Percentiles rank a stretch among this genome's conserved stretches.
Evolutionary conservation across 257 asterid genomes (phyloP).

Genomic region (Apocynum venetum): DNA sequence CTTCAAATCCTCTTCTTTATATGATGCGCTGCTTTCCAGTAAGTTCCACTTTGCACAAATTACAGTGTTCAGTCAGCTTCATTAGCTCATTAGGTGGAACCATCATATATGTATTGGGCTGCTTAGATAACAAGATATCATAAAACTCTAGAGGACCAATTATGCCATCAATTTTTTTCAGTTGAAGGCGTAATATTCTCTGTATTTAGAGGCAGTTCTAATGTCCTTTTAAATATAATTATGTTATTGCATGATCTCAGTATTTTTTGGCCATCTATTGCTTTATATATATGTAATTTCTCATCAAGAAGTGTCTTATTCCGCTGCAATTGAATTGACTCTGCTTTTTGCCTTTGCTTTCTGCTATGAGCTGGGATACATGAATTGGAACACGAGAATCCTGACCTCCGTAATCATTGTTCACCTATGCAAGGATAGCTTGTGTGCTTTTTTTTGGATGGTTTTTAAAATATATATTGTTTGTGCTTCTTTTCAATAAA

Average conservation of each 20-base stretch:
- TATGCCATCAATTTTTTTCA: background rate
- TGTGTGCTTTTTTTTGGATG: background rate
- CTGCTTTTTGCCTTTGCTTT: background rate
- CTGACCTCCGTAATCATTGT: background rate
- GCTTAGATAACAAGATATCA: background rate
- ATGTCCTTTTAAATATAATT: background rate
- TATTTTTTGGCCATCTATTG: background rate
- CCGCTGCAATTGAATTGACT: background rate
- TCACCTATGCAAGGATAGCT: background rate
- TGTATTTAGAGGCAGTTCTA: background rate
- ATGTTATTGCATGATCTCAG: background rate
- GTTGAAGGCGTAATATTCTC: background rate
- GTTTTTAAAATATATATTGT: background rate
- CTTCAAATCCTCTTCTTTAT: conserved; percentile 94
- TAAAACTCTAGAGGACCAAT: background rate
- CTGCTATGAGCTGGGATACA: background rate
- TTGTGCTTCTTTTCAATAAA: background rate
- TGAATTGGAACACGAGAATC: background rate
- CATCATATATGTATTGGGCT: background rate
- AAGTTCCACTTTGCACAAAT: conserved; percentile 20
- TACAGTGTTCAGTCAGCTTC: background rate
- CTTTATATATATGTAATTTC: background rate
- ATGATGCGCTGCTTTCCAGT: conserved; percentile 99
- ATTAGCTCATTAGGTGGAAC: background rate
- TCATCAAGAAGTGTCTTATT: background rate